phyloP scores from a whole-genome alignment of 768 basidiomycete genomes.

The Polyporus arcularius region DNA sequence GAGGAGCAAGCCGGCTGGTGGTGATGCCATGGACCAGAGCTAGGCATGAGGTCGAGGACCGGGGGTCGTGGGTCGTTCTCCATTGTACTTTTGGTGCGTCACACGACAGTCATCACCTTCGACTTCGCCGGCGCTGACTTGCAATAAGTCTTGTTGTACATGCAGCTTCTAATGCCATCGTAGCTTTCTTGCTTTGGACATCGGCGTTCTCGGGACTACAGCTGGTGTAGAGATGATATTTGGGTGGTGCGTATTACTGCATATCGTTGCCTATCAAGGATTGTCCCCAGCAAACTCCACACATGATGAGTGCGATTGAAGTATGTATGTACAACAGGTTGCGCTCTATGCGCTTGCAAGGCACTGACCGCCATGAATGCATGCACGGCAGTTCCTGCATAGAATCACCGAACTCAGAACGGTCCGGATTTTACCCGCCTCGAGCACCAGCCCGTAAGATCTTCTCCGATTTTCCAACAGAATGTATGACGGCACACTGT shows the following conservation, averaged over 20 bases:
- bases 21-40: slow-evolving; percentile 39
- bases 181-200: background rate
- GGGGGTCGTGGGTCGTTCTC: background rate
- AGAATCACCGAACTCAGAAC: background rate
- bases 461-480: slow-evolving; percentile 2
- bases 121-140: background rate
- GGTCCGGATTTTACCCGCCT: slow-evolving; percentile 8
- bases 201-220: background rate
- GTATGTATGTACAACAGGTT: background rate
- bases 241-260: background rate
- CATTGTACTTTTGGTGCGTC: slow-evolving; percentile 8
- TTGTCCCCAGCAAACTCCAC: background rate
- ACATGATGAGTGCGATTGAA: background rate
- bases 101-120: slow-evolving; percentile 4
- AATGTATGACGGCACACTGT: slow-evolving; percentile 5
- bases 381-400: too few relatives aligned
- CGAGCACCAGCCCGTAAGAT: background rate
- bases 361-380: too few relatives aligned
- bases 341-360: too few relatives aligned
- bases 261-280: slow-evolving; percentile 10
- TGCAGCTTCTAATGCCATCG: background rate
- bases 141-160: background rate
- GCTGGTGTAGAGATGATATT: background rate
- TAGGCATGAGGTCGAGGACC: slow-evolving; percentile 9
- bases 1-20: background rate